A percentile compares a stretch with the other conserved stretches of the same genome.
Conservation (phyloP, 2,329 filamentous ascomycete species). For the Nakataea oryzae region DNA sequence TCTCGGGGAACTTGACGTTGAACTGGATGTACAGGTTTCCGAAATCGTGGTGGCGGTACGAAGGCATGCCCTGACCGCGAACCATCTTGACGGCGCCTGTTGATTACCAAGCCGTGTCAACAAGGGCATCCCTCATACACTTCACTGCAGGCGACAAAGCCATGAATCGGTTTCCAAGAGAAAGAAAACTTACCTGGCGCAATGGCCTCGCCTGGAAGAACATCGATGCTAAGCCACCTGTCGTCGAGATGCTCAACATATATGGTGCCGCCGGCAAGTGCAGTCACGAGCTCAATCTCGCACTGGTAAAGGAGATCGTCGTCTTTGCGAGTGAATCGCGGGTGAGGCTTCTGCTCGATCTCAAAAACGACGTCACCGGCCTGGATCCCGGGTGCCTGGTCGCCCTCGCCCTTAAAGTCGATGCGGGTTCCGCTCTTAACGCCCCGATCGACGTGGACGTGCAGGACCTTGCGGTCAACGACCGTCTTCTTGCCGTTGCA, state of each 20-base stretch:
- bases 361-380: slow-evolving; percentile 97
- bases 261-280: slow-evolving; percentile 81
- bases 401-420: slow-evolving; percentile 92
- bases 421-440: slow-evolving; percentile 92
- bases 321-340: slow-evolving; percentile 89
- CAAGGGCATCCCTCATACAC: neutral
- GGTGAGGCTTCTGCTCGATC: slow-evolving; percentile 98
- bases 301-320: slow-evolving; percentile 93
- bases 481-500: slow-evolving; percentile 97
- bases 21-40: slow-evolving; percentile 98
- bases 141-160: too few relatives aligned
- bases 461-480: slow-evolving; percentile 93
- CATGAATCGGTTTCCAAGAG: neutral
- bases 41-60: slow-evolving; percentile 84
- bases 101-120: slow-evolving; percentile 10
- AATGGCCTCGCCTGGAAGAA: slow-evolving; percentile 90
- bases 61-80: slow-evolving; percentile 95
- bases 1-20: slow-evolving; percentile 90
- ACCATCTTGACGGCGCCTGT: slow-evolving; percentile 86
- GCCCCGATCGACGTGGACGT: slow-evolving; percentile 94
- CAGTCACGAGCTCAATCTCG: slow-evolving; percentile 92
- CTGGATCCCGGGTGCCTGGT: slow-evolving; percentile 86
- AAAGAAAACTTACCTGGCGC: slow-evolving; percentile 59
- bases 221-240: slow-evolving; percentile 88
- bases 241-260: slow-evolving; percentile 96